Percentiles rank a stretch among this genome's conserved stretches.
These are phyloP conservation scores for Globisporangium parvum DNA, from an alignment of 352 stramenopile species.

Conservation along the genomic window DNA sequence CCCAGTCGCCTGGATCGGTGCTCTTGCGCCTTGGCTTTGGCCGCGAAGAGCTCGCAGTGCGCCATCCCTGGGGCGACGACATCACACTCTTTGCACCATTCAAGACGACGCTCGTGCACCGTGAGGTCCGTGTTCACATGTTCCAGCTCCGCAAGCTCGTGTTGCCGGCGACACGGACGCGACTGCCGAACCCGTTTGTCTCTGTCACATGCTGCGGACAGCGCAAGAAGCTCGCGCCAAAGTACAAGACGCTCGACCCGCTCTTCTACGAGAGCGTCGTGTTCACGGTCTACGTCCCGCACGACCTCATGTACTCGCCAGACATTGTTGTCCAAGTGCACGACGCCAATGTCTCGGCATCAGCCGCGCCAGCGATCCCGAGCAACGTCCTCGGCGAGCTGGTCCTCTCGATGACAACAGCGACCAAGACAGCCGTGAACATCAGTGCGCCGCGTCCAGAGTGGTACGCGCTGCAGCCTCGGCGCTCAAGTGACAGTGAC, in stretches of 20 bases:
- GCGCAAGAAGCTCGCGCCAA: conserved; percentile 34
- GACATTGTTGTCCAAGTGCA: conserved; percentile 72
- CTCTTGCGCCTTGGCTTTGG: conserved; percentile 62
- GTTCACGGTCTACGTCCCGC: conserved; percentile 47
- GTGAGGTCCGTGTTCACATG: conserved; percentile 74
- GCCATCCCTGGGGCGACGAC: conserved; percentile 45
- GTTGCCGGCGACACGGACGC: conserved; percentile 35
- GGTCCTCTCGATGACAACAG: conserved; percentile 35
- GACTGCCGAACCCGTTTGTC: conserved; percentile 66
- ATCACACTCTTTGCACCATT: conserved; percentile 36
- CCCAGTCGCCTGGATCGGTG: conserved; percentile 41
- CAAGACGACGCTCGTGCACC: conserved; percentile 37
- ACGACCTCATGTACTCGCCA: conserved; percentile 47
- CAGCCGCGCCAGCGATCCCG: conserved; percentile 1
- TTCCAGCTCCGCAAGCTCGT: conserved; percentile 74
- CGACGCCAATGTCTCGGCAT: conserved; percentile 37
- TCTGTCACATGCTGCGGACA: conserved; percentile 69
- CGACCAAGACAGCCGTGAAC: conserved; percentile 34
- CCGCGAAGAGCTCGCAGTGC: conserved; percentile 54
- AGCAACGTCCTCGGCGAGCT: conserved; percentile 37
- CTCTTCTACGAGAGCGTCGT: conserved; percentile 80
- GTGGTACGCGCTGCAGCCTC: conserved; percentile 37
- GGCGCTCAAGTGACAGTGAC: conserved; percentile 9
- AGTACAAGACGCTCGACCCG: conserved; percentile 60
- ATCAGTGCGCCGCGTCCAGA: conserved; percentile 38